Conservation (phyloP, 2,329 filamentous ascomycete genomes). For the Catunica adiposa region DNA sequence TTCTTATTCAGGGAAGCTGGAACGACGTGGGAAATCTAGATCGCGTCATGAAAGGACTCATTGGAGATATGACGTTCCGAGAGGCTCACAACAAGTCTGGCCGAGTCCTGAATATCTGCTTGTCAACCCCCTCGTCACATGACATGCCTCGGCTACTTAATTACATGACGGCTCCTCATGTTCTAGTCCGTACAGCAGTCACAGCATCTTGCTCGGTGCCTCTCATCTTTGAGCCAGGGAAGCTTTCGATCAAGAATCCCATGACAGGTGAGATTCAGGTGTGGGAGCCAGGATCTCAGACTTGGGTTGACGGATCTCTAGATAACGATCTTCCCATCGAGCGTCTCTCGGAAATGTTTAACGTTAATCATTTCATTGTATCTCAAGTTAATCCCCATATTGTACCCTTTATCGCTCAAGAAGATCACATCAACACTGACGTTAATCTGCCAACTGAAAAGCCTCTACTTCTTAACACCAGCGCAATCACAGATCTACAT, state of each 20-base stretch:
- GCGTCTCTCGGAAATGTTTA: slow-evolving; percentile 83
- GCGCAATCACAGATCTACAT: slow-evolving; percentile 34
- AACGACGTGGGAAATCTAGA: slow-evolving; percentile 72
- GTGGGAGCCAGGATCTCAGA: slow-evolving; percentile 74
- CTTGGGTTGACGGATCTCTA: slow-evolving; percentile 88
- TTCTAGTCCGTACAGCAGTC: slow-evolving; percentile 91
- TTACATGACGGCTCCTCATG: slow-evolving; percentile 83
- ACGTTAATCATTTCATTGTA: slow-evolving; percentile 95
- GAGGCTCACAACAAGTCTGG: slow-evolving; percentile 92
- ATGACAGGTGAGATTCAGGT: slow-evolving; percentile 58
- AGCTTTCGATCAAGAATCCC: slow-evolving; percentile 71
- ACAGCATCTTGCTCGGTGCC: slow-evolving; percentile 92
- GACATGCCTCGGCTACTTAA: slow-evolving; percentile 78
- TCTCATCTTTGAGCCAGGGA: slow-evolving; percentile 63
- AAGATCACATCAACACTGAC: slow-evolving; percentile 39
- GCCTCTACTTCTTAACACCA: not conserved
- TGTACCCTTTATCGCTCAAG: slow-evolving; percentile 64
- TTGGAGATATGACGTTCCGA: slow-evolving; percentile 86
- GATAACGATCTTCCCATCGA: slow-evolving; percentile 90
- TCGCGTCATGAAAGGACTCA: slow-evolving; percentile 60
- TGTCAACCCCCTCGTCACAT: slow-evolving; percentile 74
- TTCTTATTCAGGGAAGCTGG: slow-evolving; percentile 68
- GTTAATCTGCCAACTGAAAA: not conserved
- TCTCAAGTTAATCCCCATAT: slow-evolving; percentile 95
- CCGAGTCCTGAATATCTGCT: slow-evolving; percentile 82